phyloP scores from a whole-genome alignment of 1,284 basidiomycete species.

The Puccinia brachypodii region DNA sequence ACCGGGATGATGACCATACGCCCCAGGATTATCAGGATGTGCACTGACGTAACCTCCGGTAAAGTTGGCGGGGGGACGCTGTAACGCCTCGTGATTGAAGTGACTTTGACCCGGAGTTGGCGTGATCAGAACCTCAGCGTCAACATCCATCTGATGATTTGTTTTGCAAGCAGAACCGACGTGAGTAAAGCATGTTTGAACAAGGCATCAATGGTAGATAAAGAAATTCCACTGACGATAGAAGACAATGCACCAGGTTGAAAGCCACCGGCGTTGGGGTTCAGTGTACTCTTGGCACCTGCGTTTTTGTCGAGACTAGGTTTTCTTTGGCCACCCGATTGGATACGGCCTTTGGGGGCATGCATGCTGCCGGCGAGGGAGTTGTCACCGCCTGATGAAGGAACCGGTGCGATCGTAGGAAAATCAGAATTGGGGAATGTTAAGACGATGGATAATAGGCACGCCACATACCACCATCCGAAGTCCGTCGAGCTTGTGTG shows the following conservation, averaged over 20 bases:
- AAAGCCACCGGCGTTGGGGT: conserved; percentile 56
- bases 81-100: conserved; percentile 33
- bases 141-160: conserved; percentile 45
- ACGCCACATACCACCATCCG: conserved; percentile 37
- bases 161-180: neutral
- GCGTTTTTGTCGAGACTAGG: conserved; percentile 21
- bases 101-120: conserved; percentile 46
- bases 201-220: neutral
- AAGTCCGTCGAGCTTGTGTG: conserved; percentile 24
- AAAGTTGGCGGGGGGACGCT: conserved; percentile 26
- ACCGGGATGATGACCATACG: conserved; percentile 8
- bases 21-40: conserved; percentile 27
- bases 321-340: conserved; percentile 40
- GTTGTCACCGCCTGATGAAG: conserved; percentile 4
- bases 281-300: conserved; percentile 51
- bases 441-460: neutral
- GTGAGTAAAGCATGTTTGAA: neutral
- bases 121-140: conserved; percentile 41
- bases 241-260: conserved; percentile 53
- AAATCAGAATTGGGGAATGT: neutral
- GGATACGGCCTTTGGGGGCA: conserved; percentile 37
- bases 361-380: conserved; percentile 32
- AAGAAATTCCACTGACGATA: conserved; percentile 51
- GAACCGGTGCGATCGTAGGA: neutral
- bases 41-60: conserved; percentile 31